Percentiles rank a stretch among this genome's conserved stretches.
Conservation (phyloP, 2,329 filamentous ascomycete genomes). For the Phaeosphaeria sp. region DNA sequence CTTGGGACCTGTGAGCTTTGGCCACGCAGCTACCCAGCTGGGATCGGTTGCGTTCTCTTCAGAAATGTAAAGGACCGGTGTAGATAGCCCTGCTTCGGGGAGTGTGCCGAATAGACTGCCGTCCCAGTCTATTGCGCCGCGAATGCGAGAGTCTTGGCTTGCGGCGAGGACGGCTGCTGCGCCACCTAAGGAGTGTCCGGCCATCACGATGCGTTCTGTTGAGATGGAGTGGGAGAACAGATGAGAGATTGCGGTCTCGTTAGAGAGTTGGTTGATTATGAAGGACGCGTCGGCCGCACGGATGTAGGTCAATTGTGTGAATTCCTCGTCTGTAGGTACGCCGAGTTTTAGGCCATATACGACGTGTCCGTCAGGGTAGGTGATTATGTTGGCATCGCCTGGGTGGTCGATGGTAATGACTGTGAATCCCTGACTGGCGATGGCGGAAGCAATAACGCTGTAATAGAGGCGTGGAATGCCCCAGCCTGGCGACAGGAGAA, state of each 20-base stretch:
- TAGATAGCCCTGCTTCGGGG: constrained; percentile 18
- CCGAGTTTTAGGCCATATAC: constrained; percentile 10
- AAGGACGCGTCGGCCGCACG: constrained; percentile 28
- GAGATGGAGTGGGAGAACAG: constrained; percentile 20
- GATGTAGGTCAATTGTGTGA: constrained; percentile 5
- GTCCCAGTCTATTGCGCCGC: constrained; percentile 20
- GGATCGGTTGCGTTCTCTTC: constrained; percentile 12
- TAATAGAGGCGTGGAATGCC: constrained; percentile 52
- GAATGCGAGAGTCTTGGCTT: constrained; percentile 25
- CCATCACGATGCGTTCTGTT: constrained; percentile 22
- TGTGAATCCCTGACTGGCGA: constrained; percentile 56
- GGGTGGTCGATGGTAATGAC: constrained; percentile 60
- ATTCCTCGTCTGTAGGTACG: constrained; percentile 9
- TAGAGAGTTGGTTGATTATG: constrained; percentile 30
- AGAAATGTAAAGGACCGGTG: constrained; percentile 28
- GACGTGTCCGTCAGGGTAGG: constrained; percentile 53
- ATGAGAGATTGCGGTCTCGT: constrained; percentile 24
- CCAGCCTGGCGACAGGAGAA: constrained; percentile 56
- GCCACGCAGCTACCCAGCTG: constrained; percentile 19
- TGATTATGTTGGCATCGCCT: constrained; percentile 55
- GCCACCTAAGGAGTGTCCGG: constrained; percentile 31
- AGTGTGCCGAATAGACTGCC: constrained; percentile 20
- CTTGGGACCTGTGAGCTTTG: constrained; percentile 30
- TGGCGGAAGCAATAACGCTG: constrained; percentile 50
- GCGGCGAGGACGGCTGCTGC: constrained; percentile 20